These are phyloP conservation scores for Heimioporus punctisporus DNA, from an alignment of 1,284 basidiomycete genomes.

Conservation along the genomic window DNA sequence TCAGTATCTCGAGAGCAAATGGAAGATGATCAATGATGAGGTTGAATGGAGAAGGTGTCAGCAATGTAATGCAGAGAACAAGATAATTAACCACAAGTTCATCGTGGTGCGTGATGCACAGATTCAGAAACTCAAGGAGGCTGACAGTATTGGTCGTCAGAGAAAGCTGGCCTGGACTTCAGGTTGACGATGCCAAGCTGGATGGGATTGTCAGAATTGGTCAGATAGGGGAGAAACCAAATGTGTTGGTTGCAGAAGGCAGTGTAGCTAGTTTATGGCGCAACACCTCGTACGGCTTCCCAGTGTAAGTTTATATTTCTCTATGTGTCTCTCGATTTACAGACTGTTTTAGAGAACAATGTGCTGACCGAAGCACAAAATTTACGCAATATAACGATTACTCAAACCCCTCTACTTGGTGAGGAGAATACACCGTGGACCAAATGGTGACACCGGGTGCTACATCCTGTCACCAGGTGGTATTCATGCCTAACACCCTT, in stretches of 20 bases:
- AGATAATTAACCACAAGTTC: slow-evolving; percentile 77
- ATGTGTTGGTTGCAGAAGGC: slow-evolving; percentile 80
- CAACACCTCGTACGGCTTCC: slow-evolving; percentile 90
- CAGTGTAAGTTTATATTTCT: slow-evolving; percentile 78
- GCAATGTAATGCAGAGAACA: slow-evolving; percentile 60
- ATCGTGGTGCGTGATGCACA: slow-evolving; percentile 94
- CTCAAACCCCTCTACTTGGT: slow-evolving; percentile 95
- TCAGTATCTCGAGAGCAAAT: slow-evolving; percentile 88
- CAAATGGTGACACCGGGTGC: slow-evolving; percentile 84
- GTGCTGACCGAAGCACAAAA: slow-evolving; percentile 96
- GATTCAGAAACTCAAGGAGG: slow-evolving; percentile 97
- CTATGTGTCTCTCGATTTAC: no score
- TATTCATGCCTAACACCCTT: slow-evolving; percentile 96
- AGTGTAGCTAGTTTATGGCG: slow-evolving; percentile 91
- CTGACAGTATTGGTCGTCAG: slow-evolving; percentile 92
- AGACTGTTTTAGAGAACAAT: slow-evolving; percentile 93
- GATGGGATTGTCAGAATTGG: slow-evolving; percentile 99
- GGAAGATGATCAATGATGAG: slow-evolving; percentile 91
- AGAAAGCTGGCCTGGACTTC: slow-evolving; percentile 89
- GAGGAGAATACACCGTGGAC: slow-evolving; percentile 93
- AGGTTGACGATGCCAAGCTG: slow-evolving; percentile 95
- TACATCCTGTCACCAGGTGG: slow-evolving; percentile 85
- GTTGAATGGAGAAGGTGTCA: slow-evolving; percentile 86
- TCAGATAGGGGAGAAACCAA: slow-evolving; percentile 87
- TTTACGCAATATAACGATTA: slow-evolving; percentile 88